A percentile compares a stretch with the other conserved stretches of the same genome.
These are phyloP conservation scores for Cenchrus fungigraminus DNA, from an alignment of 176 grass and related monocot species.

Conservation along the genomic window DNA sequence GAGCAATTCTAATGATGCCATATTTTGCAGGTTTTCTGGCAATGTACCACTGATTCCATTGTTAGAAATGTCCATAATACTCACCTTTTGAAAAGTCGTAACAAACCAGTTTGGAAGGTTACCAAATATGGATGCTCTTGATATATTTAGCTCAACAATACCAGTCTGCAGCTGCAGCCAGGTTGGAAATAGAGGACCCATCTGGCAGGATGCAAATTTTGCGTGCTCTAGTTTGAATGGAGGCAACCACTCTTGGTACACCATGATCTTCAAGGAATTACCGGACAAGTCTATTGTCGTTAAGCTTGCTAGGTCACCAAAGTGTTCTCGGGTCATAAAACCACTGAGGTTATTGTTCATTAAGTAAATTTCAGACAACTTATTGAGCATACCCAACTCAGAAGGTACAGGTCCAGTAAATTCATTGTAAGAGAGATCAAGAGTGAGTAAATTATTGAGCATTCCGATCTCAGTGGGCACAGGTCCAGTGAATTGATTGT, in stretches of 20 bases:
- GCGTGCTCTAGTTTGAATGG: constrained; percentile 1
- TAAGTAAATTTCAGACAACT: background rate
- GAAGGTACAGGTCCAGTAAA: background rate
- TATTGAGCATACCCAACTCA: background rate
- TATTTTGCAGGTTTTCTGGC: constrained; percentile 3
- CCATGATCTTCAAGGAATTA: constrained; percentile 10
- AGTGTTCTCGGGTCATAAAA: constrained; percentile 8
- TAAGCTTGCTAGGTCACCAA: background rate
- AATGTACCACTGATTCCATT: constrained; percentile 44
- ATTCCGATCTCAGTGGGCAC: too few relatives aligned
- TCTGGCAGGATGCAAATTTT: constrained; percentile 1
- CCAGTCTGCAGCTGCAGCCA: constrained; percentile 31
- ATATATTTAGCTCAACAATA: background rate
- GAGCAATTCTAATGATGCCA: background rate
- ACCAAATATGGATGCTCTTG: background rate
- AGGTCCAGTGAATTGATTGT: too few relatives aligned
- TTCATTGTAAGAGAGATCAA: background rate
- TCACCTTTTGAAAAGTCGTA: background rate
- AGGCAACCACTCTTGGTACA: constrained; percentile 29
- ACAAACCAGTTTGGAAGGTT: constrained; percentile 23
- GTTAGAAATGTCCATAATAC: background rate
- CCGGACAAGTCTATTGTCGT: background rate
- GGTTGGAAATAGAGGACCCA: background rate
- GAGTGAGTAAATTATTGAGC: too few relatives aligned
- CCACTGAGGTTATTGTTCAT: background rate